Evolutionary conservation across 164 flowering plant genomes (phyloP), one percentile per base, ranked within the genome.

Genomic region (Nymphaea colorata): DNA sequence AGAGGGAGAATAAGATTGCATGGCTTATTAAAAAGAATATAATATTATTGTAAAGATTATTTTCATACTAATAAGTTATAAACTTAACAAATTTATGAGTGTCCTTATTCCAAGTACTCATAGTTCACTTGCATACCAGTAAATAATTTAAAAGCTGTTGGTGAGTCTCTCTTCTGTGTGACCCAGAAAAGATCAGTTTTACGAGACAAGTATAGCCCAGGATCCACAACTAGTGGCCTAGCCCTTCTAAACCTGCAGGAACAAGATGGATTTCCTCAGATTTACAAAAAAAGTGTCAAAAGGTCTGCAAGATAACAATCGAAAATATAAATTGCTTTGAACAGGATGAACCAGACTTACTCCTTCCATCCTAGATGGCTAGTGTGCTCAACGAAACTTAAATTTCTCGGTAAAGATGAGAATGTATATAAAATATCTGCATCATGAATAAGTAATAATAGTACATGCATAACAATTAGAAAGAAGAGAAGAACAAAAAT

Each of bases 321-420:
- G 0, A 45, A 45, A 45, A 10, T 10, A 2, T 5, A 45, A 10
- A 5, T 10, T 5, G 7, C 5, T 5, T 45, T 10, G n/a, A 6
- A 61, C 6, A 16, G 17, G 63, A 61, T 6, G 63, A 5, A 42
- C 36, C 6, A 55, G 10, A 65, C 95, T 87, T 71, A 92, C 98
- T 78, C 88, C 73, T 93, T 90, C 98, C 98, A 91, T 8, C 96
- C 96, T 59, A 93, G 77, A 10, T 69, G 72, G 79, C 97, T 87
- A 5, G 98, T 85, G 71, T 93, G 97, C 73, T 93, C 98, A 18
- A 93, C 76, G 72, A 93, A 93, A 74, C 88, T 93, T 75, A 88
- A 76, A 64, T 79, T 75, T 36, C 91, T 84, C 47, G 87, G 71
- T 67, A 91, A 72, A 41, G 68, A 62, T 1, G 85, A 76, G 74